Evolutionary conservation across 768 basidiomycete species (phyloP), one percentile per base, ranked within the genome.

Genomic region (Lactarius sanguifluus): DNA sequence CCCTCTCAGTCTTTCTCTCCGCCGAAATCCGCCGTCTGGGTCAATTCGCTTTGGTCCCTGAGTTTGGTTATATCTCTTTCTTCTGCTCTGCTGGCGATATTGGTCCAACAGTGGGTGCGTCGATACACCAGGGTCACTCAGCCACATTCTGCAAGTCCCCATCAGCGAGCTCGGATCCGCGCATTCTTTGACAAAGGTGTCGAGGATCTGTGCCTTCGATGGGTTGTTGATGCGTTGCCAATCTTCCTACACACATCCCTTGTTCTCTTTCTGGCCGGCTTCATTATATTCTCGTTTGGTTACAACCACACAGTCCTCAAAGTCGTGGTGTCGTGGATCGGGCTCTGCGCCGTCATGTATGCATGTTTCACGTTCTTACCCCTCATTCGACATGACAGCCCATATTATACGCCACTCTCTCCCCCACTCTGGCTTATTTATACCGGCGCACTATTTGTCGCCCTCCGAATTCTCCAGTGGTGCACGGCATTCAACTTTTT

Each of bases 231-330:
- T 18, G 60, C 60, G 1, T 13, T 67, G 18, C 65, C 63, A 5
- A 9, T 47, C 18, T 36, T 67, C n/a, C 30, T 67, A 32, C 61
- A 64, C 32, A 12, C 57, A 7, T 52, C 65, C 13, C 28, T 67
- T 16, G 54, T 67, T 55, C 54, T 67, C 15, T 67, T 67, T 63
- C 30, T 67, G 50, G 36, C 43, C 12, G 65, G 65, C 18, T 50
- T 67, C 18, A 18, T 56, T 28, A 13, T 50, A 3, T 67, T 64
- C 28, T 34, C 64, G 18, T 55, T 64, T 28, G 30, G 25, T 6
- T 41, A 43, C 38, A 15, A 64, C 23, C 40, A 7, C 2, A 28
- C 47, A 4, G 55, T 67, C 15, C 28, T 13, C 54, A 55, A 5
- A 55, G 25, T 28, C 12, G 54, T 55, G 54, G 16, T 15, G 2